Percentiles rank a stretch among this genome's conserved stretches.
phyloP scores from a whole-genome alignment of 169 alveolate genomes.

The Eimeria brunetti region DNA sequence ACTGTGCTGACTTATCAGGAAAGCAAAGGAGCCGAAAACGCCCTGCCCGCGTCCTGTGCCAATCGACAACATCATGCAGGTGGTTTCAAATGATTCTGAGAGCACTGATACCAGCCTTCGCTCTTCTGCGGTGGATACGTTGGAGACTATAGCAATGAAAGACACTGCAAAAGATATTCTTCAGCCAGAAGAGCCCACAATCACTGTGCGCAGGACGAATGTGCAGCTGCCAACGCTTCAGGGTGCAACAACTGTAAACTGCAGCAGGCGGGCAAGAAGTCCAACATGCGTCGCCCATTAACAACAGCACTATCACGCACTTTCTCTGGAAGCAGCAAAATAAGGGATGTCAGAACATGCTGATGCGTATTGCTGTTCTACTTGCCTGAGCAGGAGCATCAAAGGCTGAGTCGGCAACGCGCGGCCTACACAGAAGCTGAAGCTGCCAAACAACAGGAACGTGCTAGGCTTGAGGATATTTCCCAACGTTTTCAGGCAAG shows the following conservation, averaged over 20 bases:
- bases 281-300: not conserved
- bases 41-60: conserved; percentile 38
- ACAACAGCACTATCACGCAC: not conserved
- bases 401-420: conserved; percentile 24
- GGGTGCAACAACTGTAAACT: not conserved
- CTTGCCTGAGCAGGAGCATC: conserved; percentile 44
- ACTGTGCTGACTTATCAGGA: conserved; percentile 32
- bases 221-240: not conserved
- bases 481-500: conserved; percentile 47
- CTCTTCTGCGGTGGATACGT: not conserved
- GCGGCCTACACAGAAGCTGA: conserved; percentile 7
- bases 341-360: not conserved
- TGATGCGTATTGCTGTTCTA: not conserved
- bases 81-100: not conserved
- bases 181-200: conserved; percentile 37
- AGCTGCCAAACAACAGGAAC: conserved; percentile 30
- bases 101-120: not conserved
- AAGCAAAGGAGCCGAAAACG: conserved; percentile 9
- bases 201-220: conserved; percentile 10
- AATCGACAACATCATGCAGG: conserved; percentile 1
- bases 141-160: not conserved
- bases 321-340: no score
- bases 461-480: not conserved
- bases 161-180: conserved; percentile 32
- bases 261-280: not conserved